Percentiles rank a stretch among this genome's conserved stretches.
Conservation (phyloP, 306 rosid genomes). For the Erythrophleum fordii region DNA sequence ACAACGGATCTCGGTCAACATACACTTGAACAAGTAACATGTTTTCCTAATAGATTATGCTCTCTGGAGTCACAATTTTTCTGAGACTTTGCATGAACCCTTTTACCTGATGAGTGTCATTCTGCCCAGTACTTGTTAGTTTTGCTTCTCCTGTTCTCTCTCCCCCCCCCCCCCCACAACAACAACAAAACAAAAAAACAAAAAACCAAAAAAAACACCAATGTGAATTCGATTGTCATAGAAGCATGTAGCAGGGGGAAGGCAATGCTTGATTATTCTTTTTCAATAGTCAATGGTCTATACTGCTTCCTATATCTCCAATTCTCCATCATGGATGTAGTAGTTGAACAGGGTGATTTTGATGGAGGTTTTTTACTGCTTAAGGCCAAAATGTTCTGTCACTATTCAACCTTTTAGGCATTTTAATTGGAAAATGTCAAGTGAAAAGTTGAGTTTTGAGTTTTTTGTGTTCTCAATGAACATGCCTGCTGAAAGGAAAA, state of each 20-base stretch:
- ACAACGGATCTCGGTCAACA: slow-evolving; percentile 98
- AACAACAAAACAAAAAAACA: too few relatives aligned
- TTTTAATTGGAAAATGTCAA: background rate
- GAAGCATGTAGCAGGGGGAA: slow-evolving; percentile 1
- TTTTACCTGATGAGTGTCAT: slow-evolving; percentile 23
- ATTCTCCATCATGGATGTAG: slow-evolving; percentile 9
- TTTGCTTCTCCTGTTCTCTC: background rate
- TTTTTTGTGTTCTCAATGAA: background rate
- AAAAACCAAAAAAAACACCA: too few relatives aligned
- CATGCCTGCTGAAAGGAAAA: background rate
- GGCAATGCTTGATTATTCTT: slow-evolving; percentile 29
- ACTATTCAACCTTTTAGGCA: background rate
- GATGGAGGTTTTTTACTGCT: background rate
- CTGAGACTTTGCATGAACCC: slow-evolving; percentile 15
- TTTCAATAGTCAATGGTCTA: background rate
- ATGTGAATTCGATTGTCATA: slow-evolving; percentile 4
- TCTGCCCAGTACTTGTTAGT: background rate
- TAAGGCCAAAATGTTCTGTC: background rate
- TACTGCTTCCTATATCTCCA: background rate
- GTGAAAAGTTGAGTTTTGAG: background rate
- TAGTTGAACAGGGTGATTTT: background rate
- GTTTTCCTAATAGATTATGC: slow-evolving; percentile 34
- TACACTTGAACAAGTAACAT: slow-evolving; percentile 83
- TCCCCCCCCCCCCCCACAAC: too few relatives aligned
- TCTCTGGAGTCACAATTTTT: slow-evolving; percentile 33